Evolutionary conservation across 148 eudicot genomes (phyloP).

Genomic region (Arbutus unedo): DNA sequence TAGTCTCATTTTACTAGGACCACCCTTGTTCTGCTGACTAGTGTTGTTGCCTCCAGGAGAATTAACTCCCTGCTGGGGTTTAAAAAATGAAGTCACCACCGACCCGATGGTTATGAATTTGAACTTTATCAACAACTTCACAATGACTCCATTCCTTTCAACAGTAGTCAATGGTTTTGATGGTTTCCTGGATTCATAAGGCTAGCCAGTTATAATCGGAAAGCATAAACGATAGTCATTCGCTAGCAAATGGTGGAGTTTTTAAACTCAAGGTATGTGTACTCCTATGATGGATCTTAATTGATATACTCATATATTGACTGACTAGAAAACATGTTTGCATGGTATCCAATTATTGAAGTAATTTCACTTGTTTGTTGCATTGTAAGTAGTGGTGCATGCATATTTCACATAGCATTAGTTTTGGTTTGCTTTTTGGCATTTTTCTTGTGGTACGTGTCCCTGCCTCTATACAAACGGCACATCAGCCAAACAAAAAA

Average conservation of each 20-base stretch:
- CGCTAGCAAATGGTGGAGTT: not conserved
- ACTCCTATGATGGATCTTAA: not conserved
- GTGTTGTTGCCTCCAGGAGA: not conserved
- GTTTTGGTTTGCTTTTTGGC: not conserved
- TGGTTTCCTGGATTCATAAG: conserved; percentile 2
- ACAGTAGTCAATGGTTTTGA: not conserved
- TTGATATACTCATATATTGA: not conserved
- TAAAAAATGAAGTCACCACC: not conserved
- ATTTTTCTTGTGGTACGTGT: not conserved
- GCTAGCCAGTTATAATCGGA: not conserved
- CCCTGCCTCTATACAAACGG: not conserved
- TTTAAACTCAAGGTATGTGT: not conserved
- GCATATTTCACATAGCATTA: not conserved
- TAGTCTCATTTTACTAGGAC: not conserved
- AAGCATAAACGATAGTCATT: not conserved
- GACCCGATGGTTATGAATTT: not conserved
- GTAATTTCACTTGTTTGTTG: not conserved
- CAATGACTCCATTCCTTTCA: not conserved
- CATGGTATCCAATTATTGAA: not conserved
- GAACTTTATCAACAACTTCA: not conserved
- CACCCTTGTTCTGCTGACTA: not conserved
- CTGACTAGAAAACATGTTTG: not conserved
- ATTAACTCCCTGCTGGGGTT: not conserved
- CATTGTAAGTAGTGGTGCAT: not conserved
- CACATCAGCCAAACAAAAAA: not conserved